Conservation (phyloP, 768 basidiomycete genomes). For the Exsudoporus frostii region DNA sequence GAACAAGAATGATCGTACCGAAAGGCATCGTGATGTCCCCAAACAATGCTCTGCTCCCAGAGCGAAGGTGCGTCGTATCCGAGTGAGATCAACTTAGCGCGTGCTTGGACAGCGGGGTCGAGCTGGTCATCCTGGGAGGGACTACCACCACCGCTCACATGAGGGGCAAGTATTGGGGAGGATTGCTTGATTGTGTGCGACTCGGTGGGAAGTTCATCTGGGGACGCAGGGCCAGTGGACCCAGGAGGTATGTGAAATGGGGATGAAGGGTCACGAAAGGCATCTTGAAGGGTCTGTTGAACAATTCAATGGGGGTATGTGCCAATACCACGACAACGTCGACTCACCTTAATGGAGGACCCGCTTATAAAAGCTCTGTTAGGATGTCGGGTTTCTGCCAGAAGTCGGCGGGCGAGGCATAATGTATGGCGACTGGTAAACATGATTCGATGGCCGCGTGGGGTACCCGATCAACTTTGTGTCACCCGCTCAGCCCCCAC, state of each 20-base stretch:
- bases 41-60: constrained; percentile 74
- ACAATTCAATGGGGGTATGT: neutral
- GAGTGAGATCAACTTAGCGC: constrained; percentile 38
- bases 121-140: neutral
- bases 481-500: neutral
- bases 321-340: neutral
- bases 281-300: constrained; percentile 55
- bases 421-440: neutral
- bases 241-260: constrained; percentile 66
- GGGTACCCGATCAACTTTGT: neutral
- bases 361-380: constrained; percentile 18
- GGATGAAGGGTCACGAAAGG: constrained; percentile 60
- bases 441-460: constrained; percentile 3
- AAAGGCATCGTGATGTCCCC: constrained; percentile 80
- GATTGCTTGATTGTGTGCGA: neutral
- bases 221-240: constrained; percentile 54
- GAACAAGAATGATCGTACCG: constrained; percentile 40
- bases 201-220: constrained; percentile 39
- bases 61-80: constrained; percentile 67
- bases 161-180: constrained; percentile 3
- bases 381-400: neutral
- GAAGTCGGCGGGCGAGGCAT: neutral
- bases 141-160: neutral
- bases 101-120: constrained; percentile 36
- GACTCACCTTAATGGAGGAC: constrained; percentile 26